Conservation (phyloP, 139 green algal genomes). For the Yamagishiella unicocca region DNA sequence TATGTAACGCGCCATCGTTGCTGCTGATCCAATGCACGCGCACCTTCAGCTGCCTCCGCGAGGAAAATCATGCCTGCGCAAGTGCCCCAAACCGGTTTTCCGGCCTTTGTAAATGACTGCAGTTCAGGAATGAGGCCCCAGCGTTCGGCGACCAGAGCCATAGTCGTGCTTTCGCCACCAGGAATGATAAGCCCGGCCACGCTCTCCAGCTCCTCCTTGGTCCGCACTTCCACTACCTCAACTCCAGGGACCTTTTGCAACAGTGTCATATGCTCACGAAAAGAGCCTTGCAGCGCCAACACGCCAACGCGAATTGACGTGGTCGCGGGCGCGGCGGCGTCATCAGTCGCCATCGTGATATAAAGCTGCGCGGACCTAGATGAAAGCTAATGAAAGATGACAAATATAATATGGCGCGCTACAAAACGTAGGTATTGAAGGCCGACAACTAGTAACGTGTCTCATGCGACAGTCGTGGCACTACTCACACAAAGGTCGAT, state of each 20-base stretch:
- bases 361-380: too few relatives aligned
- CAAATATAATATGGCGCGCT: too few relatives aligned
- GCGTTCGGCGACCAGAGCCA: slow-evolving; percentile 90
- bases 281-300: slow-evolving; percentile 93
- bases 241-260: slow-evolving; percentile 76
- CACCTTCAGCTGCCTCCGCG: slow-evolving; percentile 81
- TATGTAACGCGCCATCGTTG: too few relatives aligned
- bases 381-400: background rate
- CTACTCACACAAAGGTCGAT: too few relatives aligned
- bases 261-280: slow-evolving; percentile 89
- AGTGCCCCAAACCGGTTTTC: slow-evolving; percentile 95
- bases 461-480: too few relatives aligned
- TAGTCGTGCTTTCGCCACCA: slow-evolving; percentile 95
- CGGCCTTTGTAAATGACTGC: slow-evolving; percentile 71
- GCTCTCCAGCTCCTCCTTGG: slow-evolving; percentile 79
- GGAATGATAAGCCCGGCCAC: slow-evolving; percentile 93
- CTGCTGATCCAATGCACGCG: too few relatives aligned
- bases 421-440: too few relatives aligned
- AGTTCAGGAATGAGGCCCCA: slow-evolving; percentile 91
- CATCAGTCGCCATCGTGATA: slow-evolving; percentile 14
- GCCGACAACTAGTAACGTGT: too few relatives aligned
- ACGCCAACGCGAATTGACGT: slow-evolving; percentile 71
- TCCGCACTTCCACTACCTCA: slow-evolving; percentile 88
- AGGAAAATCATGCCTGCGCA: slow-evolving; percentile 99
- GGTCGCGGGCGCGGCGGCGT: background rate